Conservation (phyloP, 208 protist genomes). For the Trypanosoma grayi region DNA sequence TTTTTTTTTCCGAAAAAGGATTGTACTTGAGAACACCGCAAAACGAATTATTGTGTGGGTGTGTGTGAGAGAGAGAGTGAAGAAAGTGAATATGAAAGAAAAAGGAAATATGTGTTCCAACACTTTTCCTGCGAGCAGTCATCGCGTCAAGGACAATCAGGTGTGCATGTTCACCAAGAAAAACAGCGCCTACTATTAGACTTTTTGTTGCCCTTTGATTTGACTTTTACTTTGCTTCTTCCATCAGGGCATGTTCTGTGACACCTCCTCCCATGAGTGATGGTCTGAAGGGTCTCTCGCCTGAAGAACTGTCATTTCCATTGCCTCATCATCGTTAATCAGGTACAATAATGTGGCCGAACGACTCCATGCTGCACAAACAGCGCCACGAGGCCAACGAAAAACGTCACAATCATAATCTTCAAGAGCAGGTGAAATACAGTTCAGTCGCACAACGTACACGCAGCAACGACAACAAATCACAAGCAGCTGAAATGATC, state of each 20-base stretch:
- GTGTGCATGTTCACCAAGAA: no score
- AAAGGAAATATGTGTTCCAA: conserved; percentile 4
- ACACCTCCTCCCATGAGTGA: conserved; percentile 70
- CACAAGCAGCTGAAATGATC: conserved; percentile 76
- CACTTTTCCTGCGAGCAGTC: no score
- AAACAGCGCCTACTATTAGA: no score
- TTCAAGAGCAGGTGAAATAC: conserved; percentile 63
- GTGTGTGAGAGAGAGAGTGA: no score
- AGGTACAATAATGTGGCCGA: conserved; percentile 76
- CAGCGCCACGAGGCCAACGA: conserved; percentile 46
- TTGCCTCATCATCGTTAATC: conserved; percentile 50
- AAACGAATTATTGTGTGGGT: no score
- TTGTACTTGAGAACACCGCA: conserved; percentile 16
- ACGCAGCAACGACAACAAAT: conserved; percentile 77
- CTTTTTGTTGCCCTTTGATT: no score
- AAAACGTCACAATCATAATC: conserved; percentile 64
- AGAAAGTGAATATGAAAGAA: conserved; percentile 7
- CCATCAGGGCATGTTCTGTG: conserved; percentile 12
- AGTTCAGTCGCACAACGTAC: conserved; percentile 77
- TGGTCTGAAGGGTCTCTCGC: conserved; percentile 76
- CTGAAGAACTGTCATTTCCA: conserved; percentile 60
- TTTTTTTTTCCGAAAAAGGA: conserved; percentile 13
- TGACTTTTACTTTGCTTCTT: no score
- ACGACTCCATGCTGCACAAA: conserved; percentile 80
- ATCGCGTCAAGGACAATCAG: no score